A percentile compares a stretch with the other conserved stretches of the same genome.
Evolutionary conservation across 345 rosid genomes (phyloP).

Genomic region (Hypericum androsaemum): DNA sequence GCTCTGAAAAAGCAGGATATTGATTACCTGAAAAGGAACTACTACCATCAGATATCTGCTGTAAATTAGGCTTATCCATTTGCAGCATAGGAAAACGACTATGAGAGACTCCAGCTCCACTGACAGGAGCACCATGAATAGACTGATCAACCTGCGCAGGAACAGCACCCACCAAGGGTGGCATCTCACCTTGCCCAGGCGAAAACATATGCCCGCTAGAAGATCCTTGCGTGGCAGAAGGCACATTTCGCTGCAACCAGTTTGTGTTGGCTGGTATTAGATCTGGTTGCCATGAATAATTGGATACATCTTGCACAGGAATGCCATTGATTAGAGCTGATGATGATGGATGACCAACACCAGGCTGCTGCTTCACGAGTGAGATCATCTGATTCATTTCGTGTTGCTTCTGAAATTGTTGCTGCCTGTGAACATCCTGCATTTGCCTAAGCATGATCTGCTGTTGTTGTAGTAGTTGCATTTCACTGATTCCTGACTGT

Average conservation of each 20-base stretch:
- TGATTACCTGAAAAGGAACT: conserved; percentile 1
- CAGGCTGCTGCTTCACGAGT: conserved; percentile 30
- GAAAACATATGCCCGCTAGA: conserved; percentile 25
- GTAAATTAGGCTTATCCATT: background rate
- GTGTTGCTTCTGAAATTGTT: conserved; percentile 47
- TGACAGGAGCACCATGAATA: conserved; percentile 37
- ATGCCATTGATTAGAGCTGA: conserved; percentile 40
- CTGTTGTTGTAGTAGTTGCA: conserved; percentile 67
- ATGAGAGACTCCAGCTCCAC: conserved; percentile 34
- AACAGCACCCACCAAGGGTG: conserved; percentile 30
- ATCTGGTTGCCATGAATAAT: conserved; percentile 24
- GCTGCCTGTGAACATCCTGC: conserved; percentile 69
- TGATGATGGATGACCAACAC: conserved; percentile 19
- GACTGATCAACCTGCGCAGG: conserved; percentile 49
- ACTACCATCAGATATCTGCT: background rate
- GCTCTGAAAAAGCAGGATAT: background rate
- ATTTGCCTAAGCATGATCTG: conserved; percentile 56
- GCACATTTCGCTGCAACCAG: conserved; percentile 36
- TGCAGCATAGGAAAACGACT: conserved; percentile 15
- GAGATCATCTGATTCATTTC: conserved; percentile 32
- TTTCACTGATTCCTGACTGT: conserved; percentile 46
- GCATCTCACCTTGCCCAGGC: conserved; percentile 31
- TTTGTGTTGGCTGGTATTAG: conserved; percentile 17
- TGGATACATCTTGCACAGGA: conserved; percentile 44
- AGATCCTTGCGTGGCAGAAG: conserved; percentile 37